phyloP scores from a whole-genome alignment of 805 yeast genomes.

The Kodamaea kaohsiungensis region DNA sequence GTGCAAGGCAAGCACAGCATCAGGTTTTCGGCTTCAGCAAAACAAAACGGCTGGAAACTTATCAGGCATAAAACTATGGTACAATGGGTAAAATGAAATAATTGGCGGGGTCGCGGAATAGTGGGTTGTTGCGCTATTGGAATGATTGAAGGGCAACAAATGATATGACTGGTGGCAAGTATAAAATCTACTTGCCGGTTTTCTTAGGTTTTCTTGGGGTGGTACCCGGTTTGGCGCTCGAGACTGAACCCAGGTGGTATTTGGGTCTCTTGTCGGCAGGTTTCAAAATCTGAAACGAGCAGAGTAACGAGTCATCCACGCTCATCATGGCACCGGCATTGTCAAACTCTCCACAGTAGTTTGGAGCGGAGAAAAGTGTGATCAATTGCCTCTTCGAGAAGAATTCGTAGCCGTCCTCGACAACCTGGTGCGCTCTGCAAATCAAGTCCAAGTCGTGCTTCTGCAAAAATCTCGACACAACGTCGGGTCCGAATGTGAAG shows the following conservation, averaged over 20 bases:
- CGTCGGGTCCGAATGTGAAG: constrained; percentile 99
- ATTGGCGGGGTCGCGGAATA: constrained; percentile 1
- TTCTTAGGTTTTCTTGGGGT: constrained; percentile 62
- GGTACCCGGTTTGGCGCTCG: constrained; percentile 52
- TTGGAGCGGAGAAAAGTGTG: constrained; percentile 94
- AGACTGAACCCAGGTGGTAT: constrained; percentile 46
- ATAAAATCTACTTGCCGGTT: constrained; percentile 40
- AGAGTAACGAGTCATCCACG: constrained; percentile 89
- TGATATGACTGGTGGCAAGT: constrained; percentile 2
- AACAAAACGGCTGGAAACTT: not conserved
- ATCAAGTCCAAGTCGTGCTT: constrained; percentile 97
- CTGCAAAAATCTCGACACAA: constrained; percentile 91
- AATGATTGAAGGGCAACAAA: not conserved
- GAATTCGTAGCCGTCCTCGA: constrained; percentile 98
- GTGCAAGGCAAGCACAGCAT: not conserved
- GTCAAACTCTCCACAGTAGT: constrained; percentile 80
- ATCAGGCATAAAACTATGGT: constrained; percentile 10
- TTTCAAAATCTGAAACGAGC: constrained; percentile 95
- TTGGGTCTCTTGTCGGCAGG: constrained; percentile 96
- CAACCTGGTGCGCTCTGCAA: constrained; percentile 98
- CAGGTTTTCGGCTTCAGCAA: not conserved
- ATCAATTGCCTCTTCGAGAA: constrained; percentile 95
- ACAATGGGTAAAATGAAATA: constrained; percentile 6
- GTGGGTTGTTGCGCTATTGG: not conserved
- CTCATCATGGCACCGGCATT: constrained; percentile 82